Evolutionary conservation across 768 basidiomycete genomes (phyloP).

Genomic region (Rhodotorula taiwanensis): DNA sequence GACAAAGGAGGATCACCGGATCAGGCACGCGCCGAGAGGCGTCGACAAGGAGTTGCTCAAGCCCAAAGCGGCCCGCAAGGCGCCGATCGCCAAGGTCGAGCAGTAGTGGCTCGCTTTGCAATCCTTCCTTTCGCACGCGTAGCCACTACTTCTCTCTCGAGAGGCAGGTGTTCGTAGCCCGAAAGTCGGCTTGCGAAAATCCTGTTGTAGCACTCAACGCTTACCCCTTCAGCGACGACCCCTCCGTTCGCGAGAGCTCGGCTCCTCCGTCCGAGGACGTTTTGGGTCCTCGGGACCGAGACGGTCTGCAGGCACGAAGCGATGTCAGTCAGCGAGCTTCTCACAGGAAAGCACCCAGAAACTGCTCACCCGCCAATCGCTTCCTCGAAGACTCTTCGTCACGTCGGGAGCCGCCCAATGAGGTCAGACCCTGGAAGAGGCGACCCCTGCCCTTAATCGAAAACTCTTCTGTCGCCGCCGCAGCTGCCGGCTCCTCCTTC

Average conservation of each 20-base stretch:
- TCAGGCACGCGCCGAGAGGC: conserved; percentile 67
- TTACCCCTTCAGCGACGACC: not conserved
- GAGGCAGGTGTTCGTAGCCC: too few species aligned
- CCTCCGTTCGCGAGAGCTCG: not conserved
- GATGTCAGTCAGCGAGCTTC: not conserved
- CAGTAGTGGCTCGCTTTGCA: conserved; percentile 32
- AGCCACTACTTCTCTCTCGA: too few species aligned
- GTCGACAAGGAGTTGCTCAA: conserved; percentile 71
- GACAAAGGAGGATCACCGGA: conserved; percentile 86
- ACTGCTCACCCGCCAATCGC: not conserved
- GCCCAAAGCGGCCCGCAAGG: conserved; percentile 86
- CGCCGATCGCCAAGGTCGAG: conserved; percentile 75
- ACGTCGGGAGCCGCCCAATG: not conserved
- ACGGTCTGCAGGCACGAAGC: not conserved
- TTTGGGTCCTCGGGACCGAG: conserved; percentile 17
- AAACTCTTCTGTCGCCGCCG: not conserved
- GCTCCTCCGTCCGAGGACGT: conserved; percentile 17
- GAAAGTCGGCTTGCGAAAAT: too few species aligned
- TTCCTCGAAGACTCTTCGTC: conserved; percentile 1
- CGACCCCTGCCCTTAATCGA: conserved; percentile 6
- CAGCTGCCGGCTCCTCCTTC: not conserved
- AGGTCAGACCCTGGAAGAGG: not conserved
- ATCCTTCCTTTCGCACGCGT: too few species aligned
- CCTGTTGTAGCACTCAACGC: too few species aligned
- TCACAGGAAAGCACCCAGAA: not conserved